Percentiles rank a stretch among this genome's conserved stretches.
phyloP scores from a whole-genome alignment of 129 eudicot species.

The Mikania micrantha region DNA sequence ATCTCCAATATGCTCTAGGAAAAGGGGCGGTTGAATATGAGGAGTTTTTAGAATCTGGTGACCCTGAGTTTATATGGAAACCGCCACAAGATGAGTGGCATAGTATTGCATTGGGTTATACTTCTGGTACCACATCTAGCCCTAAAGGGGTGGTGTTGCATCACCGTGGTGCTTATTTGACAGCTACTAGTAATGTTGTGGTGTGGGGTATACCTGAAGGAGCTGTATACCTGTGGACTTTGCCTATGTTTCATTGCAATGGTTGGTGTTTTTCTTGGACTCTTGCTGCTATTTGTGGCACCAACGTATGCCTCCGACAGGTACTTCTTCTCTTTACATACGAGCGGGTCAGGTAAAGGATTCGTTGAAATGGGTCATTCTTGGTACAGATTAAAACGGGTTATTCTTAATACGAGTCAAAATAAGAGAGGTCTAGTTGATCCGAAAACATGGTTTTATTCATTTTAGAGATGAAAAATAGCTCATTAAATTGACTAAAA shows the following conservation, averaged over 20 bases:
- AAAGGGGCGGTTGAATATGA: constrained; percentile 76
- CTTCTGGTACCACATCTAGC: constrained; percentile 90
- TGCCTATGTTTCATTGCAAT: constrained; percentile 99
- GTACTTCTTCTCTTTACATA: constrained; percentile 23
- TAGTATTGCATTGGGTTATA: constrained; percentile 71
- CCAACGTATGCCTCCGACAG: constrained; percentile 82
- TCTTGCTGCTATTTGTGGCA: constrained; percentile 83
- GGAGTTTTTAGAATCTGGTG: constrained; percentile 67
- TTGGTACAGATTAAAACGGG: neutral
- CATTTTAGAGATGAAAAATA: neutral
- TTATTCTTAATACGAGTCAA: neutral
- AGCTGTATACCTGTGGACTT: constrained; percentile 81
- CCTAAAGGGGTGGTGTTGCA: constrained; percentile 93
- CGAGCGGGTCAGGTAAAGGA: neutral
- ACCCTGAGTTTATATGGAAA: constrained; percentile 58
- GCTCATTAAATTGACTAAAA: neutral
- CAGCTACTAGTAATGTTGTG: constrained; percentile 47
- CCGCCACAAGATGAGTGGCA: constrained; percentile 93
- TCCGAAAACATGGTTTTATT: neutral
- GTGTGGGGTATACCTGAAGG: constrained; percentile 71
- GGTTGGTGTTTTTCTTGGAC: constrained; percentile 98
- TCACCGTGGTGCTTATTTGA: constrained; percentile 91
- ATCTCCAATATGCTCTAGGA: constrained; percentile 58
- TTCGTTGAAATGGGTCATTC: neutral
- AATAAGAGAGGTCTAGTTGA: neutral